Evolutionary conservation across 83 land plant genomes (phyloP).

Genomic region (Thuja plicata): DNA sequence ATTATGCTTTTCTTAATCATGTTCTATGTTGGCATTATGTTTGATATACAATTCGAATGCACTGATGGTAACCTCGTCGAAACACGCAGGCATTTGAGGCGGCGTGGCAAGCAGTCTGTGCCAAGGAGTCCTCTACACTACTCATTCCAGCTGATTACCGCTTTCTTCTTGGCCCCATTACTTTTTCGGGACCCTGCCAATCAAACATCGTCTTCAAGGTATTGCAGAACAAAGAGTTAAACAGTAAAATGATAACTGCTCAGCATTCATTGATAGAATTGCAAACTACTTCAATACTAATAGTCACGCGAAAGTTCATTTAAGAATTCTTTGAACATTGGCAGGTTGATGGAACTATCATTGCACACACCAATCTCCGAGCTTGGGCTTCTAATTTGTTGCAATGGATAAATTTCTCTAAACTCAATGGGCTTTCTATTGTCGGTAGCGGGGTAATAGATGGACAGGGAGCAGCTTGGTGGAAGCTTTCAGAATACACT

Average conservation of each 20-base stretch:
- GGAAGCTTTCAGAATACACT: slow-evolving; percentile 26
- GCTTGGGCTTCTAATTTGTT: slow-evolving; percentile 44
- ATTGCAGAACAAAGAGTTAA: slow-evolving; percentile 66
- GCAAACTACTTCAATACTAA: not conserved
- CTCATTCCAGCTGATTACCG: too few species aligned
- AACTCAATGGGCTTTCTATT: slow-evolving; percentile 49
- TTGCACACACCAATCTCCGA: slow-evolving; percentile 37
- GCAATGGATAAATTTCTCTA: slow-evolving; percentile 68
- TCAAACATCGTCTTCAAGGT: slow-evolving; percentile 65
- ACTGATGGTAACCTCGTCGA: too few species aligned
- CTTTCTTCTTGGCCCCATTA: too few species aligned
- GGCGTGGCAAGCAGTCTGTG: too few species aligned
- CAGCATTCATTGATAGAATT: too few species aligned
- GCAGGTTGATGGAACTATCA: slow-evolving; percentile 64
- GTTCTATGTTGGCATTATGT: too few species aligned
- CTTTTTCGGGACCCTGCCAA: too few species aligned
- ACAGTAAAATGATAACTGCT: slow-evolving; percentile 42
- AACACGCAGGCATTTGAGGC: too few species aligned
- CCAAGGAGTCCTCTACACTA: too few species aligned
- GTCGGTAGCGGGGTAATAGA: slow-evolving; percentile 56
- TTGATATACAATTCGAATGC: too few species aligned
- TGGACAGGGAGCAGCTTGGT: slow-evolving; percentile 61
- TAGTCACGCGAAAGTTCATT: not conserved
- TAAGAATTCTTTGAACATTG: not conserved
- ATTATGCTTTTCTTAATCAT: too few species aligned